Base-by-base conservation (phyloP, 2,329 filamentous ascomycete genomes). In the Metarhizium album region DNA sequence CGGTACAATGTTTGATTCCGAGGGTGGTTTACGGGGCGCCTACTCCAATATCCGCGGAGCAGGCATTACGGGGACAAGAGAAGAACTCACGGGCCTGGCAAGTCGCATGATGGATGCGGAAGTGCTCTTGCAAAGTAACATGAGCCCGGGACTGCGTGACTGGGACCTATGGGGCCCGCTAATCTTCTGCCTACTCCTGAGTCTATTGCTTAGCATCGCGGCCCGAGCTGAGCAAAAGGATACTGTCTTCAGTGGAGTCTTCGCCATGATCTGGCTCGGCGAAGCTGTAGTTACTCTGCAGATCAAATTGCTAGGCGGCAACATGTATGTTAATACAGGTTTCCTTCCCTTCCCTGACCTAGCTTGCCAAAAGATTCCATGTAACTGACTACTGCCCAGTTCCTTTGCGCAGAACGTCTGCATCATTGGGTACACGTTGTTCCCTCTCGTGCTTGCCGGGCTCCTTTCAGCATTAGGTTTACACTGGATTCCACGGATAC, bases 121-220 rank as follows among this genome's bases (percentile, higher is more conserved):
- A 64, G 66, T 72, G 38, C 65, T 84, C 57, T 70, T 83, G 38
- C 76, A 79, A 65, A 82, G 77, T 58, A 79, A 80, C 64, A 94
- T 96, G 88, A 91, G 85, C 57, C 87, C 94, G 48, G 90, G 90
- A 1, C 71, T 97, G 63, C 76, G 91, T 55, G 90, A 98, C 71
- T 98, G 93, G 93, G 93, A 98, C 75, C 79, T 98, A 48, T 98
- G 93, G 93, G 93, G 93, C 0, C 93, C 93, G 35, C 74, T 98
- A 51, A 83, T 98, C 57, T 98, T 98, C 73, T 96, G 91, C 62
- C 72, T 98, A 58, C 73, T 95, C 52, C 74, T 98, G 52, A 91
- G 88, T 58, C 77, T 95, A 68, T 81, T 98, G 60, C 74, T 98
- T 52, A 95, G 90, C 59, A 80, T 95, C 64, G 82, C 86, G 55